Percentiles rank a stretch among this genome's conserved stretches.
phyloP scores from a whole-genome alignment of 2,329 filamentous ascomycete species.

The Ramichloridium luteum region DNA sequence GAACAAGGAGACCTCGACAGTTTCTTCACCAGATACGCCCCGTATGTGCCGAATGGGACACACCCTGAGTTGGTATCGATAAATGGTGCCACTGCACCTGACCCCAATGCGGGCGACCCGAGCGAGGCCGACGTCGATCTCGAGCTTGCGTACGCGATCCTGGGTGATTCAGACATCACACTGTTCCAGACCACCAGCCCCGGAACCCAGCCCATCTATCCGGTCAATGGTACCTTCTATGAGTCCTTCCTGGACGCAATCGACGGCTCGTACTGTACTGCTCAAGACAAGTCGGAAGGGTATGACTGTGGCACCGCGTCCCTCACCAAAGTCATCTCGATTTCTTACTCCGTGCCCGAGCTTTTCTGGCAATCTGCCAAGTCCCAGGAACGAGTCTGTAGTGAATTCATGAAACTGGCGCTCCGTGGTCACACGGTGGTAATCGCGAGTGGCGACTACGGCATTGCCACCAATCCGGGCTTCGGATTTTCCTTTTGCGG shows the following conservation, averaged over 20 bases:
- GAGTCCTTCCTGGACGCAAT: constrained; percentile 30
- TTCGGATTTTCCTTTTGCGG: too few relatives aligned
- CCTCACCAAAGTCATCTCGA: constrained; percentile 20
- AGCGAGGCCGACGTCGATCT: constrained; percentile 43
- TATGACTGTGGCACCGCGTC: constrained; percentile 2
- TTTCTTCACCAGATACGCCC: constrained; percentile 21
- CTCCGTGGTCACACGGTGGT: constrained; percentile 40
- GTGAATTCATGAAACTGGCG: constrained; percentile 45
- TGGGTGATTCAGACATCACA: constrained; percentile 40
- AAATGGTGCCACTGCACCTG: constrained; percentile 25
- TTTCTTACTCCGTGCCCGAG: constrained; percentile 35
- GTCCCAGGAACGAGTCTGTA: constrained; percentile 39
- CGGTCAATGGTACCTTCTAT: constrained; percentile 23
- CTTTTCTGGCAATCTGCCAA: constrained; percentile 34
- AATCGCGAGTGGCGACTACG: constrained; percentile 36
- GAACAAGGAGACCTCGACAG: constrained; percentile 21
- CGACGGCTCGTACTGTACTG: constrained; percentile 25
- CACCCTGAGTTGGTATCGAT: constrained; percentile 14
- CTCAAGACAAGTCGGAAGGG: not conserved
- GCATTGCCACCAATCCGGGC: too few relatives aligned
- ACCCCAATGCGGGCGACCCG: constrained; percentile 17
- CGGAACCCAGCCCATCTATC: too few relatives aligned
- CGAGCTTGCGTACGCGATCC: constrained; percentile 37
- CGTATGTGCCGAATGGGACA: constrained; percentile 17
- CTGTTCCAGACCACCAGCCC: constrained; percentile 42